phyloP scores from a whole-genome alignment of 805 yeast species.

The Metschnikowia lochheadii region DNA sequence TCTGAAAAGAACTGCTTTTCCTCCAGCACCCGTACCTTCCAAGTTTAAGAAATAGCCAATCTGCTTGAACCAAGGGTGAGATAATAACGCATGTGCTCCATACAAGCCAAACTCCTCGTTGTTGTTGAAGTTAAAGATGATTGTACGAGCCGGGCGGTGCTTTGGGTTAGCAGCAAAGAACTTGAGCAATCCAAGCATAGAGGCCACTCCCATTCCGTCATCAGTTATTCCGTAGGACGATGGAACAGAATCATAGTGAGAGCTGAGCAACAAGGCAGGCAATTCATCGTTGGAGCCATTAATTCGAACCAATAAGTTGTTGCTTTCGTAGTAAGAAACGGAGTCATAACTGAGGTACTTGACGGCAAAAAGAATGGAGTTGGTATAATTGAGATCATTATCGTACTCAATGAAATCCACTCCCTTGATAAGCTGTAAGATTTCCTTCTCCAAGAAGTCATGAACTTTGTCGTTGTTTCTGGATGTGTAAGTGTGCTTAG shows the following conservation, averaged over 20 bases:
- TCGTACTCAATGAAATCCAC: constrained; percentile 36
- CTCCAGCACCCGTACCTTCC: constrained; percentile 94
- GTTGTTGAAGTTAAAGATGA: constrained; percentile 82
- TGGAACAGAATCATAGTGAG: constrained; percentile 89
- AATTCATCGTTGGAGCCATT: constrained; percentile 56
- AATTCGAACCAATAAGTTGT: constrained; percentile 73
- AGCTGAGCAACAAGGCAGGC: constrained; percentile 71
- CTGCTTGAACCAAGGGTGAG: constrained; percentile 66
- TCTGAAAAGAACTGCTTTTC: constrained; percentile 76
- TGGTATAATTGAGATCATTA: constrained; percentile 39
- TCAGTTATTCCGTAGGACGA: constrained; percentile 86
- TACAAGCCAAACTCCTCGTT: constrained; percentile 84
- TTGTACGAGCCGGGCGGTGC: constrained; percentile 61
- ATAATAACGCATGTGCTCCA: constrained; percentile 72
- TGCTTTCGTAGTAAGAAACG: constrained; percentile 74
- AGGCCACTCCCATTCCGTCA: constrained; percentile 85
- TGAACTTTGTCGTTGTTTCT: constrained; percentile 74
- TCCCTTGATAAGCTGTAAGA: constrained; percentile 27
- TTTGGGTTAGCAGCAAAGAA: constrained; percentile 31
- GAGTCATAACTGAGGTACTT: constrained; percentile 46
- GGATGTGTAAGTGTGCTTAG: constrained; percentile 77
- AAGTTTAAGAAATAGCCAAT: constrained; percentile 69
- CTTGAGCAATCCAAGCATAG: constrained; percentile 67
- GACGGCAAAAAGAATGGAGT: constrained; percentile 48
- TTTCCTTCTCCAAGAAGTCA: constrained; percentile 49